Evolutionary conservation across 2,329 filamentous ascomycete species (phyloP), one percentile per base, ranked within the genome.

Genomic region (Xylaria arbuscula): DNA sequence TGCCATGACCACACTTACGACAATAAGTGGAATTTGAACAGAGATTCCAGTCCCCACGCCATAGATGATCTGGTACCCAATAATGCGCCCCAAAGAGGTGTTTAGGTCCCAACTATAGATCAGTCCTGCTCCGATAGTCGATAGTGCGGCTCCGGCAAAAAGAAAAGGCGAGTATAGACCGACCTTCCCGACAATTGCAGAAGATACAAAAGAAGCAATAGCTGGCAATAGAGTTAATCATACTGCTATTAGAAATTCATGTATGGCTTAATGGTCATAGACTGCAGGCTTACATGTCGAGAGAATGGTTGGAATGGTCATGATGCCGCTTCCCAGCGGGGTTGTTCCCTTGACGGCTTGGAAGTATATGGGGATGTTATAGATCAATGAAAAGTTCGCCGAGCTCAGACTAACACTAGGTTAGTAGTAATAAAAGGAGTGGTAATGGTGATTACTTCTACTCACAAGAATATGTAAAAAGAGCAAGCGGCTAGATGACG

Each of bases 331-430:
- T 8, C 75, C 71, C 38, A 77, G 74, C 0, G 80, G 75, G 0
- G 72, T 72, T 15, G 75, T 76, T 15, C 75, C 76, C 57, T 76
- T 75, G 61, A 83, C 72, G 58, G 78, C 75, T 72, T 83, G 79
- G 74, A 83, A 81, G 76, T 81, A 83, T 56, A 82, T 77, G 0
- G 81, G 81, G 0, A 83, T 73, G 67, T 80, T 80, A 71, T 80
- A 81, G 5, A 80, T 68, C 7, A 62, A 9, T 17, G 59, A 42
- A 24, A 62, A 54, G 34, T 62, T 53, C 3, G 48, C 59, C 15
- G 48, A 28, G 38, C 24, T 53, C 13, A 62, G 36, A 54, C 59
- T 62, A 32, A 13, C 4, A 51, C 28, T 15, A 24, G 11, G 24
- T 51, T 24, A 51, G 48, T 22, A 28, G 22, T 6, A 15, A 22